phyloP scores from a whole-genome alignment of 2,329 filamentous ascomycete genomes.

The Neonectria sp. region DNA sequence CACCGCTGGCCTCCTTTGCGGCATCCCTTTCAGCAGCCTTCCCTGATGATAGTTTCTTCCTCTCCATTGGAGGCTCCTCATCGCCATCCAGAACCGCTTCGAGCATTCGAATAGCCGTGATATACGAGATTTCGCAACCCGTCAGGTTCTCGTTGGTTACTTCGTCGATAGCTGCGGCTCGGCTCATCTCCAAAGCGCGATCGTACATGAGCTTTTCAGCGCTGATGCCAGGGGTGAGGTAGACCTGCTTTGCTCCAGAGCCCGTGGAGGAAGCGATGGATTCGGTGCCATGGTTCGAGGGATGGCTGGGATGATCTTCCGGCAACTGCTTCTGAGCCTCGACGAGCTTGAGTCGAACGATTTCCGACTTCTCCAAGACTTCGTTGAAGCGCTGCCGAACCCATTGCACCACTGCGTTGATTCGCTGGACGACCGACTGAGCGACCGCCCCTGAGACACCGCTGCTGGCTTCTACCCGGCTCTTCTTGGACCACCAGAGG shows the following conservation, averaged over 20 bases:
- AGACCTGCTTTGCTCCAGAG: conserved; percentile 83
- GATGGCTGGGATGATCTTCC: conserved; percentile 87
- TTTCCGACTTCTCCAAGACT: conserved; percentile 94
- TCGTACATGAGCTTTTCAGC: conserved; percentile 99
- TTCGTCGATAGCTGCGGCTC: conserved; percentile 94
- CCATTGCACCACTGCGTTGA: conserved; percentile 97
- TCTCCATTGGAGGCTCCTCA: conserved; percentile 63
- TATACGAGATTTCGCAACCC: conserved; percentile 93
- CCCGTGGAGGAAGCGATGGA: conserved; percentile 70
- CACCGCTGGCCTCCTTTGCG: conserved; percentile 55
- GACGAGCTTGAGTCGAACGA: conserved; percentile 89
- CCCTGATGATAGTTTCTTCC: conserved; percentile 52
- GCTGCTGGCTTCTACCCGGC: conserved; percentile 70
- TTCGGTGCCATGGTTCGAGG: conserved; percentile 79
- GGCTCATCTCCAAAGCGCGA: conserved; percentile 96
- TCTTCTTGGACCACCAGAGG: conserved; percentile 89
- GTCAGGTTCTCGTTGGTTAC: conserved; percentile 90
- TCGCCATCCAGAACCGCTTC: conserved; percentile 94
- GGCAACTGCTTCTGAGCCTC: conserved; percentile 90
- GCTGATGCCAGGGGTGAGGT: conserved; percentile 89
- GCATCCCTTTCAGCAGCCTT: conserved; percentile 60
- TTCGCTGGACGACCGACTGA: conserved; percentile 75
- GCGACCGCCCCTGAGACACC: conserved; percentile 57
- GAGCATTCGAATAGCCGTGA: conserved; percentile 93
- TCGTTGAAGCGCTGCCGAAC: conserved; percentile 95